A percentile compares a stretch with the other conserved stretches of the same genome.
Evolutionary conservation across 306 rosid species (phyloP).

Genomic region (Medicago arabica): DNA sequence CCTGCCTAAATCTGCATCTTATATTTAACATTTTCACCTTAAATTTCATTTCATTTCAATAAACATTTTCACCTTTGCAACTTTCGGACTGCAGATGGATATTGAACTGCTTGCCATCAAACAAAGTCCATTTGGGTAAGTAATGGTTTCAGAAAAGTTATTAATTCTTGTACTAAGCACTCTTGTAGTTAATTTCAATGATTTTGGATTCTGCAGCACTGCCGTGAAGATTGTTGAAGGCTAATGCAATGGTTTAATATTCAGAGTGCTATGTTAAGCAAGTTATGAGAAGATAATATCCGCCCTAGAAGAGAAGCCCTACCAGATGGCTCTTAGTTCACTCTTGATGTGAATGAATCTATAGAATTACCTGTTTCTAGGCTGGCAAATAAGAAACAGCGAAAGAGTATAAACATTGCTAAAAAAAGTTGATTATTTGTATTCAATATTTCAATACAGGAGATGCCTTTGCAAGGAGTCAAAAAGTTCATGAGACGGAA

Average conservation of each 20-base stretch:
- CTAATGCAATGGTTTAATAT: slow-evolving; percentile 42
- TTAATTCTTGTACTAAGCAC: neutral
- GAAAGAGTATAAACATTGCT: neutral
- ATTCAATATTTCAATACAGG: slow-evolving; percentile 1
- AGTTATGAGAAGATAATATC: slow-evolving; percentile 10
- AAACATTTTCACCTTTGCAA: slow-evolving; percentile 40
- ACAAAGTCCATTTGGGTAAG: slow-evolving; percentile 96
- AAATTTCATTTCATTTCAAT: slow-evolving; percentile 27
- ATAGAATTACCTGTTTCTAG: slow-evolving; percentile 10
- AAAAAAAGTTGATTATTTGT: neutral
- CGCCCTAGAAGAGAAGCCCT: neutral
- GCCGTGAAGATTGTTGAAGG: slow-evolving; percentile 88
- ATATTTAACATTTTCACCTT: too few relatives aligned
- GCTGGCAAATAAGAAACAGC: neutral
- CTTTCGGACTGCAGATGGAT: slow-evolving; percentile 69
- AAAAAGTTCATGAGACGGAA: slow-evolving; percentile 1
- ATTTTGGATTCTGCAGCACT: slow-evolving; percentile 62
- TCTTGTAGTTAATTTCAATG: slow-evolving; percentile 37
- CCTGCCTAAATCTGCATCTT: neutral
- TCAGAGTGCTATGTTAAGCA: slow-evolving; percentile 15
- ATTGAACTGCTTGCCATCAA: slow-evolving; percentile 87
- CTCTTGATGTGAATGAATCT: slow-evolving; percentile 10
- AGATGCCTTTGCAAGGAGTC: neutral
- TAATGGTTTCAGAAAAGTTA: slow-evolving; percentile 16
- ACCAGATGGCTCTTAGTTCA: neutral